Base-by-base conservation (phyloP, 257 asterid species). In the Plectranthus barbatus region DNA sequence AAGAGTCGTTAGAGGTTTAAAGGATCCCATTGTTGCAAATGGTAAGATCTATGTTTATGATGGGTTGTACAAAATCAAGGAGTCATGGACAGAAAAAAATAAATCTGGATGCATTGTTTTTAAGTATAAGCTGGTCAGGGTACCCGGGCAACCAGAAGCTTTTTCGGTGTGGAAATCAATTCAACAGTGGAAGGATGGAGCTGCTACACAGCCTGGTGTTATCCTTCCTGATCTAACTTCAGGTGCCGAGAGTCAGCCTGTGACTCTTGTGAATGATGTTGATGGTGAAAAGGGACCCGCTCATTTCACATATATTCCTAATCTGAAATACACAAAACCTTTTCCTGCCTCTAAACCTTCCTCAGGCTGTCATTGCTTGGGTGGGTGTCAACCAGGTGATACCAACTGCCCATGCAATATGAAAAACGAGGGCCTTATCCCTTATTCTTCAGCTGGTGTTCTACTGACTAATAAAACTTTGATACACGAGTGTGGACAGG, bases 371-470 rank as follows among this genome's bases (percentile, higher is more conserved):
- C 85, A 51, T 9, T 92, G 97, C 73, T 26, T 49, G 36, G 90
- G 90, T 50, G 99, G 99, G 64, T 92, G 99, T 34, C 91, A 86
- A 56, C 89, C 95, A n/a, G 95, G 97, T 24, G 87, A 77, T 46
- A 19, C 66, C 70, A 76, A 45, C 63, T 92, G 99, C 71, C 75
- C 86, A 14, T 92, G 97, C 70, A 76, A 60, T 69, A 84, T 64
- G 73, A 79, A 72, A 64, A 89, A 89, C 5, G 95, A 81, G 19
- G 85, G 90, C 3, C 61, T 58, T 46, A 60, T 83, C 26, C 95
- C 95, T 8, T 92, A 86, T 68, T 83, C 88, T 4, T 21, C 97
- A 21, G 61, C 74, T 17, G 96, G 91, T 56, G 83, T 86, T 58
- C 84, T 90, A 55, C 45, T 85, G 76, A 77, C 71, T 53, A 66